These are phyloP conservation scores for Neofusicoccum umdonicola DNA, from an alignment of 2,329 filamentous ascomycete genomes.

Conservation along the genomic window DNA sequence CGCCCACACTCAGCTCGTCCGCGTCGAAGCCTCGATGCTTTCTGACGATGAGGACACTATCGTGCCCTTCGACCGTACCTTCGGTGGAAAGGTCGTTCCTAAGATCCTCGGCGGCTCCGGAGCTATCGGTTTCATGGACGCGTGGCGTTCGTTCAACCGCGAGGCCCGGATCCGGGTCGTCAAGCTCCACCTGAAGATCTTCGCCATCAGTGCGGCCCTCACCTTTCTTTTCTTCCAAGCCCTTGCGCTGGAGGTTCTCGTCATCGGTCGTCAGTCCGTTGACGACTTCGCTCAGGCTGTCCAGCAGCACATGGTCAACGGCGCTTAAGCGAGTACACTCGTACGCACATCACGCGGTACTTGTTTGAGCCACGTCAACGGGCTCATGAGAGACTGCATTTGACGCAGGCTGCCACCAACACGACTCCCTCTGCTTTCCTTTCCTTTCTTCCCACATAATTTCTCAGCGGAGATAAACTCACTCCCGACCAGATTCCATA, in stretches of 20 bases:
- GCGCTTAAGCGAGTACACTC: background rate
- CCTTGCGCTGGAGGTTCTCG: conserved; percentile 50
- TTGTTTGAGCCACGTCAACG: background rate
- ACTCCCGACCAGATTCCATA: background rate
- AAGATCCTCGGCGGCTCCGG: conserved; percentile 70
- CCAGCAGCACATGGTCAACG: background rate
- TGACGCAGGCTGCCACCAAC: background rate
- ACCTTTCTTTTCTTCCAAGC: conserved; percentile 48
- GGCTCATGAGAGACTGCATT: background rate
- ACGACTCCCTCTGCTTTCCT: background rate
- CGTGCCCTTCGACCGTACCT: conserved; percentile 85
- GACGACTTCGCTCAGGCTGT: background rate
- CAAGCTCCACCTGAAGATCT: conserved; percentile 72
- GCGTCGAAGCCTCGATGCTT: conserved; percentile 84
- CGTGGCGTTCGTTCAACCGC: conserved; percentile 75
- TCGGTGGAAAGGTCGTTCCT: conserved; percentile 73
- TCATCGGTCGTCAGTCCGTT: background rate
- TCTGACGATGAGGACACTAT: conserved; percentile 78
- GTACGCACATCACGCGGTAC: background rate
- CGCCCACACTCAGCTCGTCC: conserved; percentile 70
- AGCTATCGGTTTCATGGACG: conserved; percentile 68
- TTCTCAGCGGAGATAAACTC: background rate
- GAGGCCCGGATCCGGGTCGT: conserved; percentile 70
- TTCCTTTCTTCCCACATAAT: background rate
- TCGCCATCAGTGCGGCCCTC: conserved; percentile 52